These are phyloP conservation scores for Fomes fomentarius DNA, from an alignment of 1,284 basidiomycete genomes.

Conservation along the genomic window DNA sequence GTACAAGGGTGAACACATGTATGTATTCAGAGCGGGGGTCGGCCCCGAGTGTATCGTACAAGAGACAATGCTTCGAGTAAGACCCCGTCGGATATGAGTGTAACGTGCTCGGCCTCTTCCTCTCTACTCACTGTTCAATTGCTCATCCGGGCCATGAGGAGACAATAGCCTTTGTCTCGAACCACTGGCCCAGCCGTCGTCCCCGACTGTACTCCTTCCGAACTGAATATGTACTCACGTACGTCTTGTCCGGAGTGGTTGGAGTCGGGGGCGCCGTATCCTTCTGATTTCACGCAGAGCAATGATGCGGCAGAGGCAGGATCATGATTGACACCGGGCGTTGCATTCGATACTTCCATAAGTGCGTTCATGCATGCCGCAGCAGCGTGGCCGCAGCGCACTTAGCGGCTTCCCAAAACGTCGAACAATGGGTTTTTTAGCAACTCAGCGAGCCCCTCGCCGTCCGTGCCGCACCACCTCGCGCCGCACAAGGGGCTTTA, in stretches of 20 bases:
- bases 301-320: not conserved
- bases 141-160: not conserved
- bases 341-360: not conserved
- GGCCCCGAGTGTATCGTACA: not conserved
- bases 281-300: not conserved
- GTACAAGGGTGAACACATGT: not conserved
- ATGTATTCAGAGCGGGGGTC: too few species aligned
- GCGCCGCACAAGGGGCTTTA: too few species aligned
- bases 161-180: not conserved
- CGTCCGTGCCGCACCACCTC: too few species aligned
- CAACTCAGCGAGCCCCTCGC: not conserved
- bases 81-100: not conserved
- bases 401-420: constrained; percentile 10
- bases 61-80: not conserved
- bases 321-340: not conserved
- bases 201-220: not conserved
- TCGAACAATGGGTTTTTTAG: constrained; percentile 18
- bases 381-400: constrained; percentile 2
- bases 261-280: too few species aligned
- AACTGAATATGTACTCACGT: not conserved
- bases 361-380: not conserved
- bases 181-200: not conserved
- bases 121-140: not conserved
- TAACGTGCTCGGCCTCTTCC: not conserved
- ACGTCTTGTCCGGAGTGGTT: too few species aligned